Evolutionary conservation across 257 asterid genomes (phyloP), one percentile per base, ranked within the genome.

Genomic region (Eustoma russellianum): DNA sequence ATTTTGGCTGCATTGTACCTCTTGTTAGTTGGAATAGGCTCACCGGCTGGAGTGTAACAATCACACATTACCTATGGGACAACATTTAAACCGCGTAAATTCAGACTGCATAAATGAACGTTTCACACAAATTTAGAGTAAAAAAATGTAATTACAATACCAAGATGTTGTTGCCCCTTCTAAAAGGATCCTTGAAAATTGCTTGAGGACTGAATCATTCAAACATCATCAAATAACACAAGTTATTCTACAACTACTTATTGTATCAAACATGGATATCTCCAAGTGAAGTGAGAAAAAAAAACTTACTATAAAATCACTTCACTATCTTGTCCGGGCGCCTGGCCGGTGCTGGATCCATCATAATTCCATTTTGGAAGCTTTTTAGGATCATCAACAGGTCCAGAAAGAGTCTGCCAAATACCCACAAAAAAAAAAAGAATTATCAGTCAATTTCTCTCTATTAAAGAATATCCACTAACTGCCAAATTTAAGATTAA

Each of bases 331-430:
- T 84, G 80, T 0, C 98, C 98, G 0, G 90, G 88, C 46, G 98
- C 98, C 77, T 91, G 98, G 45, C 90, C 93, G 0, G 97, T 90
- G 75, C 97, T 90, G 2, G 97, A 90, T 2, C 97, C 97, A 19
- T 90, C 97, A 30, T 79, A 90, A 70, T 90, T 90, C 97, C 97
- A 90, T 38, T 86, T 90, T 0, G 97, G 97, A 14, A 91, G 90
- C 75, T 84, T 54, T 7, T 80, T 48, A n/a, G 96, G 96, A 63
- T 84, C 85, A 13, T 16, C 52, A 8, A 87, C 79, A 0, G 84
- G 86, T 52, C 81, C 86, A 9, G 84, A 13, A 48, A 91, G 77
- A 18, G 95, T 91, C 98, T 91, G 69, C 30, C n/a, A 33, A 44
- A 2, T 17, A 38, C 9, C 12, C 43, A 9, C 50, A 52, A 55